Conservation (phyloP, 1,284 basidiomycete species). For the Cerrena zonata region DNA sequence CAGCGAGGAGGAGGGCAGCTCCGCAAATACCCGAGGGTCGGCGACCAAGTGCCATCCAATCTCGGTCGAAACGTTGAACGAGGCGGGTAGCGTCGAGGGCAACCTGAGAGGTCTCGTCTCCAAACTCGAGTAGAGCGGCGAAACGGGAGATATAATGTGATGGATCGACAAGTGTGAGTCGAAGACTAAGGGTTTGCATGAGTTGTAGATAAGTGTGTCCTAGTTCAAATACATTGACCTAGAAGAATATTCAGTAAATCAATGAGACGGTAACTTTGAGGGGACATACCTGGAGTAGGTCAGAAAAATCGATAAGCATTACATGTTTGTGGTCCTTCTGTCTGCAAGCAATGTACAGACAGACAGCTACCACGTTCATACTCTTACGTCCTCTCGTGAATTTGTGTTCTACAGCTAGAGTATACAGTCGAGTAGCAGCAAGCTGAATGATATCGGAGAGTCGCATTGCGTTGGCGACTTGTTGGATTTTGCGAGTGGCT, state of each 20-base stretch:
- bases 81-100: constrained; percentile 91
- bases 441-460: constrained; percentile 78
- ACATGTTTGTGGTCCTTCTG: constrained; percentile 86
- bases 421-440: constrained; percentile 84
- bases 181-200: constrained; percentile 83
- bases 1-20: constrained; percentile 89
- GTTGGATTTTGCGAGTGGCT: constrained; percentile 81
- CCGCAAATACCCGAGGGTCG: constrained; percentile 97
- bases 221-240: constrained; percentile 98
- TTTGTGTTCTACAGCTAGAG: constrained; percentile 88
- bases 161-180: constrained; percentile 87
- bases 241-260: too few relatives aligned
- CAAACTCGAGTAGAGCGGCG: constrained; percentile 93
- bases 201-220: constrained; percentile 95
- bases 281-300: constrained; percentile 86
- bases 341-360: constrained; percentile 90
- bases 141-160: constrained; percentile 97
- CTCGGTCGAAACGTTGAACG: constrained; percentile 89
- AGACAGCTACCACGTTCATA: constrained; percentile 90
- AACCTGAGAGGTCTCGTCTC: constrained; percentile 87
- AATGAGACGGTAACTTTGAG: too few relatives aligned
- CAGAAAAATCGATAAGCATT: constrained; percentile 98
- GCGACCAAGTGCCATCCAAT: constrained; percentile 96
- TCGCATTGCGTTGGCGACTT: constrained; percentile 72
- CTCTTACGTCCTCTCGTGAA: constrained; percentile 91